Percentiles rank a stretch among this genome's conserved stretches.
Evolutionary conservation across 2,329 filamentous ascomycete genomes (phyloP).

Genomic region (Zarea fungicola): DNA sequence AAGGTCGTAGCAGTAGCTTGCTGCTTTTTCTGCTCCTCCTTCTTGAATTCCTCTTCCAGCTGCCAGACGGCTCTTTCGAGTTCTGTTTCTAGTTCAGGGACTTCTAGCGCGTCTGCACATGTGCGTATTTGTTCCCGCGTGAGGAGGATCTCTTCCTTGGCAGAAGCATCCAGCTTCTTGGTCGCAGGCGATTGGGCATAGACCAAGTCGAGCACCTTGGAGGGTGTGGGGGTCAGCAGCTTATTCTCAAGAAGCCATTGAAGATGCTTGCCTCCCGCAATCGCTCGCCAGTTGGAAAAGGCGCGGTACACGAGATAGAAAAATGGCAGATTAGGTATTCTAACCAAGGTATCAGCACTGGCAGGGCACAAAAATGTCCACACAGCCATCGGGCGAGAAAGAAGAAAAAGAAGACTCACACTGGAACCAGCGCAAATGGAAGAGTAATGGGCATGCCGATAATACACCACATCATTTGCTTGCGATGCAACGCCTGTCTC

Average conservation of each 20-base stretch:
- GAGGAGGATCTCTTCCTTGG: constrained; percentile 37
- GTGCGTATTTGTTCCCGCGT: constrained; percentile 49
- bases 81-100: constrained; percentile 67
- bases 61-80: constrained; percentile 73
- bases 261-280: constrained; percentile 78
- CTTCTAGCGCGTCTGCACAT: constrained; percentile 56
- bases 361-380: too few relatives aligned
- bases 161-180: constrained; percentile 16
- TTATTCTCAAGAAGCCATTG: constrained; percentile 74
- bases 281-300: constrained; percentile 86
- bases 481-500: constrained; percentile 70
- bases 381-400: too few relatives aligned
- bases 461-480: constrained; percentile 74
- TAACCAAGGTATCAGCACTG: constrained; percentile 38
- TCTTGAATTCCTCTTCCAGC: constrained; percentile 49
- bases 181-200: constrained; percentile 44
- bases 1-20: constrained; percentile 9
- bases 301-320: constrained; percentile 91
- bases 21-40: constrained; percentile 34
- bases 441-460: constrained; percentile 76
- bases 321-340: constrained; percentile 90
- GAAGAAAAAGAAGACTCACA: constrained; percentile 54
- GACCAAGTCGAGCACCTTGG: constrained; percentile 64
- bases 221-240: constrained; percentile 62
- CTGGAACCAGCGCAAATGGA: constrained; percentile 76